Evolutionary conservation across 139 green algal species (phyloP).

Genomic region (Coelastrella sp.): DNA sequence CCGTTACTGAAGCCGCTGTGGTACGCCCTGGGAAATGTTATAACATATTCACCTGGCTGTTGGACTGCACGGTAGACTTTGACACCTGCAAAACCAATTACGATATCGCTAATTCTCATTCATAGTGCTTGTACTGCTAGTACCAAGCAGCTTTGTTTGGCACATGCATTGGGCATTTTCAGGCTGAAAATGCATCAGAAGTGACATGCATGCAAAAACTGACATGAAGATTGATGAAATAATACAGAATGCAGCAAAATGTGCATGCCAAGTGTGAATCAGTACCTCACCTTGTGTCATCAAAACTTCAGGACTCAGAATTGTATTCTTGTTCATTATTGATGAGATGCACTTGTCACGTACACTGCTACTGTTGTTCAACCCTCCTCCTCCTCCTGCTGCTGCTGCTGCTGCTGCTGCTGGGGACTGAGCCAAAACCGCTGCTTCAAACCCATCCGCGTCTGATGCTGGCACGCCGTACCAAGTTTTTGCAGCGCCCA

Average conservation of each 20-base stretch:
- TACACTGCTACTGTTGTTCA: neutral
- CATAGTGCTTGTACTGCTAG: neutral
- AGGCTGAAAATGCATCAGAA: too few species aligned
- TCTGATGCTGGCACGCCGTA: constrained; percentile 71
- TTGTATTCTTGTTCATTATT: constrained; percentile 80
- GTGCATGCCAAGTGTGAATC: neutral
- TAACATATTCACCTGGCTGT: constrained; percentile 83
- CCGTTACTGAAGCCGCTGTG: constrained; percentile 87
- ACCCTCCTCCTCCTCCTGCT: constrained; percentile 3
- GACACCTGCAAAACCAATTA: constrained; percentile 79
- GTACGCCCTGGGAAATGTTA: constrained; percentile 92
- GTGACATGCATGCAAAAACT: too few species aligned
- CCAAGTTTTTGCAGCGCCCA: constrained; percentile 88
- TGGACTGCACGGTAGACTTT: constrained; percentile 76
- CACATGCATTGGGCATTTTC: neutral
- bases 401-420: constrained; percentile 53
- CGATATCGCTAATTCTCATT: too few species aligned
- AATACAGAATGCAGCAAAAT: neutral
- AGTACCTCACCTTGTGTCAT: constrained; percentile 58
- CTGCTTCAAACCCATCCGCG: constrained; percentile 79
- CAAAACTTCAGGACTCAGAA: constrained; percentile 72
- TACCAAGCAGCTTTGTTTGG: neutral
- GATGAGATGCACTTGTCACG: constrained; percentile 46
- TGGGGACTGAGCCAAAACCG: constrained; percentile 54
- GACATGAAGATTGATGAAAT: too few species aligned